Percentiles rank a stretch among this genome's conserved stretches.
Evolutionary conservation across 805 yeast species (phyloP).

Genomic region (Pichia gijzeniarum): DNA sequence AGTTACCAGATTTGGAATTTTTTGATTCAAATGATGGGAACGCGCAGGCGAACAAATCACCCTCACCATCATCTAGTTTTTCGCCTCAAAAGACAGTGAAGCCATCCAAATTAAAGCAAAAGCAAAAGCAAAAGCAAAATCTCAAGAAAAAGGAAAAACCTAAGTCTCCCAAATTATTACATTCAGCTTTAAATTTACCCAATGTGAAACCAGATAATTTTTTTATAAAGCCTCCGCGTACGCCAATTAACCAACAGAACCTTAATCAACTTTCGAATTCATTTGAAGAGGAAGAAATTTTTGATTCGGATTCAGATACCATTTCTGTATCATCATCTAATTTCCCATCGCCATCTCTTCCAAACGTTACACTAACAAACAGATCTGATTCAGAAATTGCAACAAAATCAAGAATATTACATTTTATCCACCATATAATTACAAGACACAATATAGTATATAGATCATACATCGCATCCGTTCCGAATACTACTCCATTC

Average conservation of each 20-base stretch:
- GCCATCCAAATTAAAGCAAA: neutral
- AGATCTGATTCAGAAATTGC: neutral
- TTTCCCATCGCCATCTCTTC: conserved; percentile 13
- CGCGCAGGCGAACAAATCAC: neutral
- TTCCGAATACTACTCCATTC: conserved; percentile 4
- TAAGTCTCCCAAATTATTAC: neutral
- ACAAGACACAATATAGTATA: conserved; percentile 12
- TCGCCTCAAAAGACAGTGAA: neutral
- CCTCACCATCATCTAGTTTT: conserved; percentile 7
- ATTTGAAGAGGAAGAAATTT: neutral
- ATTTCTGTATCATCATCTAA: conserved; percentile 8
- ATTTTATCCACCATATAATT: conserved; percentile 13
- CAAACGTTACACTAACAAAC: neutral
- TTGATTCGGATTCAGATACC: neutral
- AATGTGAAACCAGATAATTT: neutral
- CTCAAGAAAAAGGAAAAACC: neutral
- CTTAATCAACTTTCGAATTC: neutral
- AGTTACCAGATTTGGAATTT: neutral
- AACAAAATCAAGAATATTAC: conserved; percentile 11
- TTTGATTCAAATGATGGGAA: neutral
- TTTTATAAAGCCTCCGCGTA: conserved; percentile 5
- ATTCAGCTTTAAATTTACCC: neutral
- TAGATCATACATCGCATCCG: conserved; percentile 9
- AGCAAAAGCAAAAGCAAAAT: neutral
- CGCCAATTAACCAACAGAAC: conserved; percentile 8